phyloP scores from a whole-genome alignment of 768 basidiomycete species.

The Rhizopogon vinicolor region DNA sequence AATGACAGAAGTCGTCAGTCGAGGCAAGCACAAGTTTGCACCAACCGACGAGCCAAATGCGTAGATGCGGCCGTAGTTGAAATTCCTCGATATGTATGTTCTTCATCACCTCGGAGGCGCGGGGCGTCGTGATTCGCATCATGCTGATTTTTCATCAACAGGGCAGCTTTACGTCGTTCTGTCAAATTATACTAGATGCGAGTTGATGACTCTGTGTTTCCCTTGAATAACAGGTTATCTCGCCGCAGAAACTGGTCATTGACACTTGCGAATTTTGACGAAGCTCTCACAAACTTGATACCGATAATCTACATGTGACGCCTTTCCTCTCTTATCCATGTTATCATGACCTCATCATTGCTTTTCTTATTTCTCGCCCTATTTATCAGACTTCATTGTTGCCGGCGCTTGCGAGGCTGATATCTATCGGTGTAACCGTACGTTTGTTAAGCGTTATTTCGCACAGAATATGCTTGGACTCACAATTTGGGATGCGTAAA shows the following conservation, averaged over 20 bases:
- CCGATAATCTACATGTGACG: constrained; percentile 19
- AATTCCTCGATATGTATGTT: constrained; percentile 3
- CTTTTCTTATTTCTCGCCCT: constrained; percentile 12
- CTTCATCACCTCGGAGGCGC: not conserved
- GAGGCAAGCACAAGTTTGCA: constrained; percentile 75
- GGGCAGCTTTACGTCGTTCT: constrained; percentile 11
- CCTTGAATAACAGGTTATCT: constrained; percentile 21
- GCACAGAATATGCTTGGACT: constrained; percentile 6
- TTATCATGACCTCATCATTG: constrained; percentile 15
- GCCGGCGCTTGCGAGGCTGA: constrained; percentile 9
- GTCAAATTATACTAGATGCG: constrained; percentile 19
- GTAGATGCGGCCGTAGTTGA: constrained; percentile 10
- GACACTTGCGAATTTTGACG: constrained; percentile 5
- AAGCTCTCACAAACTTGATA: constrained; percentile 8
- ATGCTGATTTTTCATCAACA: constrained; percentile 10
- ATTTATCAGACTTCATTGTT: constrained; percentile 11
- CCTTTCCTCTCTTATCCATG: constrained; percentile 13
- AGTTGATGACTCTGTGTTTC: constrained; percentile 19
- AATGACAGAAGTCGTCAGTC: constrained; percentile 71
- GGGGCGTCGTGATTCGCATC: not conserved
- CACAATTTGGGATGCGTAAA: constrained; percentile 2
- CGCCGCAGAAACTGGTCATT: constrained; percentile 8
- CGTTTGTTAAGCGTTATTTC: constrained; percentile 7
- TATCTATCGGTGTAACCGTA: constrained; percentile 12
- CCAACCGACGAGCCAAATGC: constrained; percentile 39